Evolutionary conservation across 345 rosid species (phyloP), one percentile per base, ranked within the genome.

Genomic region (Populus tremula): DNA sequence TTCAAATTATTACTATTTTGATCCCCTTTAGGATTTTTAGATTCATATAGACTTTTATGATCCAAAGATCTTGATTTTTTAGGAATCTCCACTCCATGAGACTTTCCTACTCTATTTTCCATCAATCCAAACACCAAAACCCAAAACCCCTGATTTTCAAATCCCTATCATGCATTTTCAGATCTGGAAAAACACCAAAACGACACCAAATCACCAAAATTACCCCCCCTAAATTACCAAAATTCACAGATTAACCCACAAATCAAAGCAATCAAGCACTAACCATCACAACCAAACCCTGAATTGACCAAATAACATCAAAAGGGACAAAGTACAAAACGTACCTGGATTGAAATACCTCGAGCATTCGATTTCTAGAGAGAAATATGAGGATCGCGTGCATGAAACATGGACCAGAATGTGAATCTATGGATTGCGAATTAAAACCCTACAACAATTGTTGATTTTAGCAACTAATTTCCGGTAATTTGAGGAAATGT

Each of bases 41-140:
- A 59, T 56, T 91, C 78, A 79, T 93, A 96, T 54, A 96, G 72
- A 85, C 92, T 96, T 87, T 90, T 96, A 77, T 93, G 91, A 87
- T 93, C 99, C 94, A 96, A 82, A 8, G 96, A 92, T 86, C 96
- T 96, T 49, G 96, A 81, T 84, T 86, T 92, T 86, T 87, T 87
- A 72, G 91, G 86, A 87, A 87, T 83, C 86, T 87, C 91, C 86
- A 77, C 88, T 84, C 92, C 99, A 90, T 90, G 81, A 72, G 91
- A 88, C 87, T 80, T 85, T 71, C 83, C 91, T 82, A 86, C 73
- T 77, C 89, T 88, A 86, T 85, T 84, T 89, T 93, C 99, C 99
- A 96, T 96, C 87, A 86, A 91, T 87, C 50, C 83, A 83, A 79
- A 64, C 77, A 78, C 82, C 76, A 78, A 84, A 71, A 76, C 72